Evolutionary conservation across 2,329 filamentous ascomycete species (phyloP).

Genomic region (Verticillium nonalfalfae): DNA sequence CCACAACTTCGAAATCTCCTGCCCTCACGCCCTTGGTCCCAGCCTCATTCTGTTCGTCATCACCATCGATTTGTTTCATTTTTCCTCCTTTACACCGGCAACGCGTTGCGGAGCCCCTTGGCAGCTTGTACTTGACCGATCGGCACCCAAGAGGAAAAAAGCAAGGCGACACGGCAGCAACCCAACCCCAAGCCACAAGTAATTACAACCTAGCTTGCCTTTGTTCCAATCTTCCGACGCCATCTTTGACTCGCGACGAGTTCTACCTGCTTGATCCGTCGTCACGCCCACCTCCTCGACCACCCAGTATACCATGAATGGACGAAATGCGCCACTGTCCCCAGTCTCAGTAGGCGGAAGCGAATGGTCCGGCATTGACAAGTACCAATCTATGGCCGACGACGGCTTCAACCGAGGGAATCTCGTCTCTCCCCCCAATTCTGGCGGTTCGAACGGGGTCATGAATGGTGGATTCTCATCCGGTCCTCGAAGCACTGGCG

Average conservation of each 20-base stretch:
- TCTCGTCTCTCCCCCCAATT: slow-evolving; percentile 64
- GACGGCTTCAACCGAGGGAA: slow-evolving; percentile 51
- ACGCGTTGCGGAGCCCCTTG: background rate
- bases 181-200: background rate
- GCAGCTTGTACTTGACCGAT: background rate
- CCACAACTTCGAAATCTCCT: background rate
- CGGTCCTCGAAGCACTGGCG: slow-evolving; percentile 50
- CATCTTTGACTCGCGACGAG: background rate
- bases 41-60: background rate
- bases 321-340: slow-evolving; percentile 70
- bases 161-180: background rate
- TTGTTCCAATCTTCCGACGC: background rate
- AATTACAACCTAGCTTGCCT: background rate
- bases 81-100: background rate
- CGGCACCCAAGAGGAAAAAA: background rate
- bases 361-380: slow-evolving; percentile 70
- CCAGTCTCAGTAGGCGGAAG: slow-evolving; percentile 77
- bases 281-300: slow-evolving; percentile 9
- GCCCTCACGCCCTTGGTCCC: background rate
- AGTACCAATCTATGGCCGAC: slow-evolving; percentile 52
- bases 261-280: background rate
- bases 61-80: background rate
- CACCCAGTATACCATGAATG: slow-evolving; percentile 53
- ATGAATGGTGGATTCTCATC: slow-evolving; percentile 56
- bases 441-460: slow-evolving; percentile 50